Evolutionary conservation across 2,329 filamentous ascomycete species (phyloP).

Genomic region (Aureobasidium musti): DNA sequence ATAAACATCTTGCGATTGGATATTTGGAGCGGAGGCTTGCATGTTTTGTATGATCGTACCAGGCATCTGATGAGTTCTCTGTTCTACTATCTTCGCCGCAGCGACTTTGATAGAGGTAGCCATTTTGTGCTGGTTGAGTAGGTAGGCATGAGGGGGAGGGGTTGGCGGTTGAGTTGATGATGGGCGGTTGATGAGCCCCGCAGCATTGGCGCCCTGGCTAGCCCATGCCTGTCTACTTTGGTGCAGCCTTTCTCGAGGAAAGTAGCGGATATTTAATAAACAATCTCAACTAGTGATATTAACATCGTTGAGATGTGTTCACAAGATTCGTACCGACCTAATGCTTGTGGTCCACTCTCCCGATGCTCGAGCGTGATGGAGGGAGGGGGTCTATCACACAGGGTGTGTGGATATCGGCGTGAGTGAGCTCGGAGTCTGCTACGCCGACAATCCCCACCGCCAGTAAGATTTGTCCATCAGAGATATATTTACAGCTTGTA

Average conservation of each 20-base stretch:
- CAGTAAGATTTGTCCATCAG: constrained; percentile 17
- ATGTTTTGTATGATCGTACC: constrained; percentile 38
- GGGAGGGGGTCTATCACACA: neutral
- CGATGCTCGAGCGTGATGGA: neutral
- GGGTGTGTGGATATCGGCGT: neutral
- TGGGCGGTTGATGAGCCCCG: neutral
- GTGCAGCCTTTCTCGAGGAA: neutral
- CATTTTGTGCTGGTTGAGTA: constrained; percentile 22
- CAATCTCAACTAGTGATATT: too few species aligned
- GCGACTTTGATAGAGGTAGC: constrained; percentile 36
- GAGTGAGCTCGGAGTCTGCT: constrained; percentile 15
- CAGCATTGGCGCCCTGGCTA: neutral
- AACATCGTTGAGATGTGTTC: too few species aligned
- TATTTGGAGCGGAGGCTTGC: neutral
- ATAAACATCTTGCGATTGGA: neutral
- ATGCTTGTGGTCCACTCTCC: neutral
- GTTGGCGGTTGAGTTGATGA: neutral
- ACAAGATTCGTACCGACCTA: too few species aligned
- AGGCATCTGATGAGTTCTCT: constrained; percentile 49
- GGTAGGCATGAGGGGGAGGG: neutral
- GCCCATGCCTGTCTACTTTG: neutral
- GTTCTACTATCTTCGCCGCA: constrained; percentile 51
- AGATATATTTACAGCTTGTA: constrained; percentile 10
- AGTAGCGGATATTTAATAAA: too few species aligned
- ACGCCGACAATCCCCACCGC: constrained; percentile 15